These are phyloP conservation scores for Starmerella vitae DNA, from an alignment of 805 yeast genomes.

Conservation along the genomic window DNA sequence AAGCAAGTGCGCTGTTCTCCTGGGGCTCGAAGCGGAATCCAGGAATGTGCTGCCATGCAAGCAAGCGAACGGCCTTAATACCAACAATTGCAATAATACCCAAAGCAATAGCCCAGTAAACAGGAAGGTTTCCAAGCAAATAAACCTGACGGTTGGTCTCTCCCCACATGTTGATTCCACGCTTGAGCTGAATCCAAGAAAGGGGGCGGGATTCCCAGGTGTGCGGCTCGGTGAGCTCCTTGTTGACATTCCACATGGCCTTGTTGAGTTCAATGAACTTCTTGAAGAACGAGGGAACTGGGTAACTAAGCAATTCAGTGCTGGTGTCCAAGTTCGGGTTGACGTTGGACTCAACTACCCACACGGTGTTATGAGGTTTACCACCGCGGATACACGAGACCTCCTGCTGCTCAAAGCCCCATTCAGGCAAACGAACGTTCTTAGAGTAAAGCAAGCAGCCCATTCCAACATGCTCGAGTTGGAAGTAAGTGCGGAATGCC, in stretches of 20 bases:
- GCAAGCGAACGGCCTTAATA: slow-evolving; percentile 23
- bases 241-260: slow-evolving; percentile 41
- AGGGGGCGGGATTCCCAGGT: slow-evolving; percentile 41
- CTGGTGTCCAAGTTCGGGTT: slow-evolving; percentile 37
- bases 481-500: slow-evolving; percentile 58
- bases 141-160: slow-evolving; percentile 37
- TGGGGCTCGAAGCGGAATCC: slow-evolving; percentile 6
- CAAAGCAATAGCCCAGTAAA: slow-evolving; percentile 37
- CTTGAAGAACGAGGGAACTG: slow-evolving; percentile 32
- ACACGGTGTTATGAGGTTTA: slow-evolving; percentile 48
- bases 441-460: slow-evolving; percentile 67
- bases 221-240: slow-evolving; percentile 37
- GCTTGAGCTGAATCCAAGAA: slow-evolving; percentile 47
- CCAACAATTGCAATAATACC: slow-evolving; percentile 23
- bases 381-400: slow-evolving; percentile 75
- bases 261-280: slow-evolving; percentile 45
- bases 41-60: slow-evolving; percentile 31
- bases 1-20: slow-evolving; percentile 22
- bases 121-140: slow-evolving; percentile 49
- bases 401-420: slow-evolving; percentile 81
- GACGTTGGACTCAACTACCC: slow-evolving; percentile 56
- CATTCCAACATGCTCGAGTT: slow-evolving; percentile 50
- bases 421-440: slow-evolving; percentile 51
- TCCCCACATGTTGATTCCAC: slow-evolving; percentile 50
- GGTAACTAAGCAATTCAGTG: slow-evolving; percentile 27